A percentile compares a stretch with the other conserved stretches of the same genome.
Conservation (phyloP, 495 filamentous ascomycete species). For the Cercophora sp. region DNA sequence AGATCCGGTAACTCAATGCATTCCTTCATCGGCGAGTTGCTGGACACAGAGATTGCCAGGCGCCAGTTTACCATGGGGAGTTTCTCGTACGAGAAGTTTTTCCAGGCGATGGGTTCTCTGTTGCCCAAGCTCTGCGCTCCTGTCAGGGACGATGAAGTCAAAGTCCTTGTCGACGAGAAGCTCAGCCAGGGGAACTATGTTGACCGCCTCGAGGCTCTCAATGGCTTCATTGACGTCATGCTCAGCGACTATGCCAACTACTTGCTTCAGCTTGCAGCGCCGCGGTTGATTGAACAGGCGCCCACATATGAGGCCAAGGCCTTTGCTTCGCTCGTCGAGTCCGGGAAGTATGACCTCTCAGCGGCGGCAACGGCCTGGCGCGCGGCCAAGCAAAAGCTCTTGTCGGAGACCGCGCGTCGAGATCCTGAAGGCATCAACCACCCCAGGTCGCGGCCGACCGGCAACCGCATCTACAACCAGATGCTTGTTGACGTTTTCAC, state of each 20-base stretch:
- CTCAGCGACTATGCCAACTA: conserved; percentile 97
- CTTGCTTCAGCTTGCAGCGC: conserved; percentile 74
- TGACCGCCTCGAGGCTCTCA: conserved; percentile 74
- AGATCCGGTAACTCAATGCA: conserved; percentile 77
- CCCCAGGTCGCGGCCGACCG: conserved; percentile 49
- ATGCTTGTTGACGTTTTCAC: conserved; percentile 59
- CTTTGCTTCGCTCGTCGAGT: conserved; percentile 67
- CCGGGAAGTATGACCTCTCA: conserved; percentile 53
- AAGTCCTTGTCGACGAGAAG: conserved; percentile 67
- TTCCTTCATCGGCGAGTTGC: conserved; percentile 74
- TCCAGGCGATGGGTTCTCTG: conserved; percentile 80
- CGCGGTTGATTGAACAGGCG: conserved; percentile 76
- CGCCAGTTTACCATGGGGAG: conserved; percentile 73
- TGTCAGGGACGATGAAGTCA: conserved; percentile 79
- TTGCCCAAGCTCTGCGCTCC: conserved; percentile 94
- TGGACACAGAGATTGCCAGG: conserved; percentile 74
- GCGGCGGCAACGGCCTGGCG: conserved; percentile 71
- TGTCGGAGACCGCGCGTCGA: conserved; percentile 66
- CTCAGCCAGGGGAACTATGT: conserved; percentile 72
- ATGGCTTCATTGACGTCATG: conserved; percentile 83
- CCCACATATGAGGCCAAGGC: conserved; percentile 72
- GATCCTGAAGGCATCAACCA: conserved; percentile 65
- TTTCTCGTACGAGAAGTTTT: conserved; percentile 93
- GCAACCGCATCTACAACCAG: conserved; percentile 76
- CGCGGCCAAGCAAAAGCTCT: conserved; percentile 60